Evolutionary conservation across 805 yeast genomes (phyloP).

Genomic region (Hanseniaspora meyeri): DNA sequence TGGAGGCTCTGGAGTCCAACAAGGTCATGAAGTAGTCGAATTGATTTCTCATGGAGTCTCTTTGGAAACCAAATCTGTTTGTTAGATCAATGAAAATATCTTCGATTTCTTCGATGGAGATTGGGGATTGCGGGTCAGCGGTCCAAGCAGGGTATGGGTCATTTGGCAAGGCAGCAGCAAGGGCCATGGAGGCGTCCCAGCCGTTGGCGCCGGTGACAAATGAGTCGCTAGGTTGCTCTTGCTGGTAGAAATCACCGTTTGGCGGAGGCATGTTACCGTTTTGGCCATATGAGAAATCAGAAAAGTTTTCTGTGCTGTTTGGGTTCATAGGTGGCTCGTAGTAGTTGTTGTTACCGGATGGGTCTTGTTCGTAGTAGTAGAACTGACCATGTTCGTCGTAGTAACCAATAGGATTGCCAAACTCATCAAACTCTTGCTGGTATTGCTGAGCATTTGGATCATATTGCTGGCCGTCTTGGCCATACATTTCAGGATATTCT

Average conservation of each 20-base stretch:
- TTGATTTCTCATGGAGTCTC: constrained; percentile 87
- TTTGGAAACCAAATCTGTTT: constrained; percentile 77
- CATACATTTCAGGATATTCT: constrained; percentile 20
- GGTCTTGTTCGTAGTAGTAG: constrained; percentile 40
- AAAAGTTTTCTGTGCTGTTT: constrained; percentile 46
- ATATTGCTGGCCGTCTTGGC: constrained; percentile 23
- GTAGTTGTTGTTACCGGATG: constrained; percentile 21
- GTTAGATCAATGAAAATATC: constrained; percentile 74
- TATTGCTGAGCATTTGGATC: constrained; percentile 24
- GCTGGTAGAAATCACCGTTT: constrained; percentile 62
- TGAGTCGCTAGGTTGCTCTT: constrained; percentile 78
- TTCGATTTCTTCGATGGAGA: constrained; percentile 71
- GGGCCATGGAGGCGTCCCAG: constrained; percentile 22
- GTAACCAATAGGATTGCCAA: constrained; percentile 27
- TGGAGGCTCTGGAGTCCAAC: constrained; percentile 69
- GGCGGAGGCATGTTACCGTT: constrained; percentile 41
- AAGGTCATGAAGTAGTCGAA: constrained; percentile 79
- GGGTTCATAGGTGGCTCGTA: constrained; percentile 26
- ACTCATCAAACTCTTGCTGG: constrained; percentile 30
- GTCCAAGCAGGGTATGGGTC: constrained; percentile 99
- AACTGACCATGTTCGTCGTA: constrained; percentile 33
- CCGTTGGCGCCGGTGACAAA: constrained; percentile 24
- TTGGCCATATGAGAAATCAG: constrained; percentile 49
- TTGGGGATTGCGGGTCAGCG: constrained; percentile 85
- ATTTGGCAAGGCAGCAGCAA: constrained; percentile 60